Evolutionary conservation across 2,329 filamentous ascomycete genomes (phyloP).

Genomic region (Pseudophaeomoniella oleicola): DNA sequence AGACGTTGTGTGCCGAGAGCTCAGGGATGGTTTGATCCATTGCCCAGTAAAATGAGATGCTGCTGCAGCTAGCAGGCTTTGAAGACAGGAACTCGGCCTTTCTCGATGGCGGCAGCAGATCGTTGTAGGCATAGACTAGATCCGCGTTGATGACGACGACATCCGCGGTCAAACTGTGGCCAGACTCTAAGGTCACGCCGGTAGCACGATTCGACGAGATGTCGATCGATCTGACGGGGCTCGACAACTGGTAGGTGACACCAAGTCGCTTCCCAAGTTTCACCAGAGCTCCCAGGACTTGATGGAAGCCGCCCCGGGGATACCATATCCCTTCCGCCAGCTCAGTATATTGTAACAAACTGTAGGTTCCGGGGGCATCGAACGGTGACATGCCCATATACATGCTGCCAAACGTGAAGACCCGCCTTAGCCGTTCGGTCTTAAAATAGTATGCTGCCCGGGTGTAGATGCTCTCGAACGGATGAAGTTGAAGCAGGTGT

Average conservation of each 20-base stretch:
- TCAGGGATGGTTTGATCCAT: conserved; percentile 46
- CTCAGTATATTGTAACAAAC: conserved; percentile 60
- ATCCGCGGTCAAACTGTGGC: conserved; percentile 47
- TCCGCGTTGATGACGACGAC: conserved; percentile 60
- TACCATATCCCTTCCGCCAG: conserved; percentile 59
- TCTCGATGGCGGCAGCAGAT: conserved; percentile 44
- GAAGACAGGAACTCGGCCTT: conserved; percentile 23
- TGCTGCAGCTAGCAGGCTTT: conserved; percentile 43
- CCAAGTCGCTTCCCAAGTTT: conserved; percentile 47
- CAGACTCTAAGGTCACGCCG: conserved; percentile 45
- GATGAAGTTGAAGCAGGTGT: conserved; percentile 48
- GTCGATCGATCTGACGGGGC: conserved; percentile 41
- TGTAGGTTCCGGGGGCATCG: conserved; percentile 61
- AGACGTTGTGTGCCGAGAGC: conserved; percentile 60
- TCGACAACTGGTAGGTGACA: conserved; percentile 47
- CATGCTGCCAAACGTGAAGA: conserved; percentile 69
- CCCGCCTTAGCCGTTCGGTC: conserved; percentile 52
- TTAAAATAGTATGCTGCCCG: conserved; percentile 53
- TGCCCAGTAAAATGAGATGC: conserved; percentile 63
- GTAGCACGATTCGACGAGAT: conserved; percentile 37
- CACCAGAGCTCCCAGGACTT: conserved; percentile 48
- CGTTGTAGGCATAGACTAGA: conserved; percentile 59
- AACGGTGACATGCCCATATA: conserved; percentile 73
- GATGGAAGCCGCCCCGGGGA: conserved; percentile 51
- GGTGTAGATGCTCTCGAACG: conserved; percentile 55